phyloP scores from a whole-genome alignment of 805 yeast genomes.

The Pichia cephalocereana region DNA sequence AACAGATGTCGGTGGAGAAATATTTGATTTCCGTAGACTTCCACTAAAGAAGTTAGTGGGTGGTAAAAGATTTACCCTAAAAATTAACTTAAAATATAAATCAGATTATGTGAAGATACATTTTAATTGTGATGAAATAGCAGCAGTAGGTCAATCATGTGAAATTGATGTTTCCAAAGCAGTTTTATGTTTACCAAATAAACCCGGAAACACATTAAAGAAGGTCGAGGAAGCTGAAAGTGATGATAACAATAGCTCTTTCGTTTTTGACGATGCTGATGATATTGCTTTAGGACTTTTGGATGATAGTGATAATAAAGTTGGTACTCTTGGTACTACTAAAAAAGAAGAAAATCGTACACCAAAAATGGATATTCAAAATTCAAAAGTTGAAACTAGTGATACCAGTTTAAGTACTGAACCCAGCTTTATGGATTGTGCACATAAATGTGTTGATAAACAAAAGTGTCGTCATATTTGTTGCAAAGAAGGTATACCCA shows the following conservation, averaged over 20 bases:
- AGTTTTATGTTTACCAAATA: not conserved
- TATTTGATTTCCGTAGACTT: conserved; percentile 39
- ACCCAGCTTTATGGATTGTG: conserved; percentile 22
- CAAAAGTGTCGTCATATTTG: conserved; percentile 37
- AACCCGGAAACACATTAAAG: too few relatives aligned
- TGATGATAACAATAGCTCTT: not conserved
- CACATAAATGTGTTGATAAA: conserved; percentile 34
- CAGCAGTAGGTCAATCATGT: conserved; percentile 17
- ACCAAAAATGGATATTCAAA: too few relatives aligned
- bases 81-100: conserved; percentile 12
- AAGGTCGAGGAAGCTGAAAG: not conserved
- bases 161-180: conserved; percentile 1
- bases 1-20: conserved; percentile 20
- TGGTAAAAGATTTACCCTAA: conserved; percentile 22
- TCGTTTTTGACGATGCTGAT: conserved; percentile 6
- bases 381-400: too few relatives aligned
- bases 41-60: conserved; percentile 18
- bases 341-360: too few relatives aligned
- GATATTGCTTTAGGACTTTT: too few relatives aligned
- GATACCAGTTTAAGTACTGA: not conserved
- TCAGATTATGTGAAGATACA: conserved; percentile 22
- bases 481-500: conserved; percentile 33
- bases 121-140: conserved; percentile 32
- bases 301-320: too few relatives aligned
- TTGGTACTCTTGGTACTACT: too few relatives aligned